Conservation (phyloP, 192 early-diverging fungal species). For the Rhizophlyctis rosea region DNA sequence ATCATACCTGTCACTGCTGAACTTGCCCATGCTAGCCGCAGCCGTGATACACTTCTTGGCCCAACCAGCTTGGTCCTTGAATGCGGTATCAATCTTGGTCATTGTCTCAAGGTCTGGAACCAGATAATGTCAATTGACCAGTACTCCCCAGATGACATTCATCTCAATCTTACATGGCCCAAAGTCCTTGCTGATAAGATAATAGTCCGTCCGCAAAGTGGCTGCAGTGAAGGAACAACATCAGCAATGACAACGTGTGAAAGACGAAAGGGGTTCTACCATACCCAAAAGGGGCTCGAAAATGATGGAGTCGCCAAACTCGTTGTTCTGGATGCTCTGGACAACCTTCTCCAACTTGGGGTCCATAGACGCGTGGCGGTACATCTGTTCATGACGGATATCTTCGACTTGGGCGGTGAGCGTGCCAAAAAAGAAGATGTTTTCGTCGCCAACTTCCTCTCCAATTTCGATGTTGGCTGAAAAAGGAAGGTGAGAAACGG, state of each 20-base stretch:
- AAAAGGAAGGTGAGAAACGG: neutral
- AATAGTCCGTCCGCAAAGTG: constrained; percentile 85
- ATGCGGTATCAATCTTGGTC: constrained; percentile 79
- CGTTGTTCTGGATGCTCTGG: constrained; percentile 71
- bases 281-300: constrained; percentile 46
- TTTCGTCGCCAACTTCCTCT: constrained; percentile 57
- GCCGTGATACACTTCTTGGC: constrained; percentile 85
- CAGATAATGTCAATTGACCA: too few relatives aligned
- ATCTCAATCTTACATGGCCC: constrained; percentile 68
- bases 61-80: constrained; percentile 81
- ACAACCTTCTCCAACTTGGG: constrained; percentile 77
- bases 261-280: neutral
- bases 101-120: constrained; percentile 70
- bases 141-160: too few relatives aligned
- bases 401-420: constrained; percentile 91
- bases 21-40: constrained; percentile 92
- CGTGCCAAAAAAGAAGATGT: constrained; percentile 97
- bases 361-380: constrained; percentile 74
- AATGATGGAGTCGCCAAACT: constrained; percentile 68
- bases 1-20: constrained; percentile 66
- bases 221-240: constrained; percentile 11
- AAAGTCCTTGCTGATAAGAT: constrained; percentile 85
- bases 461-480: neutral
- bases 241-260: neutral
- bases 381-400: constrained; percentile 84